phyloP scores from a whole-genome alignment of 371 early-diverging fungal species.

The Coelomomyces lativittatus region DNA sequence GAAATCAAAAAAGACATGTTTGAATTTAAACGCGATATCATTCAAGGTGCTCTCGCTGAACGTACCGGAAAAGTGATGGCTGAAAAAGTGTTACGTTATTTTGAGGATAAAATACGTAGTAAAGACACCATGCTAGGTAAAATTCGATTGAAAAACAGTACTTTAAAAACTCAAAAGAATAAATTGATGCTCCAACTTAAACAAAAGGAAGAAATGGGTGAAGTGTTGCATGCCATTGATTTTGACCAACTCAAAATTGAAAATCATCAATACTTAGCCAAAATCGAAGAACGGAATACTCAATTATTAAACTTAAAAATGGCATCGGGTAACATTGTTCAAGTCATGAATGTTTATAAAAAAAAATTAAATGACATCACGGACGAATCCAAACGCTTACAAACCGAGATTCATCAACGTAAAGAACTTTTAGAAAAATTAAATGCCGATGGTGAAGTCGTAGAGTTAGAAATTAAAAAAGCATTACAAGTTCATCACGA shows the following conservation, averaged over 20 bases:
- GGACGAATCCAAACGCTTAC: conserved; percentile 11
- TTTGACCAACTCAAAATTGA: conserved; percentile 44
- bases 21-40: conserved; percentile 26
- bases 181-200: conserved; percentile 30
- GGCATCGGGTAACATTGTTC: conserved; percentile 3
- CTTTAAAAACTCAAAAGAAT: conserved; percentile 29
- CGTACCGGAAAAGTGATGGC: conserved; percentile 31
- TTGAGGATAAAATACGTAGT: conserved; percentile 23
- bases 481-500: conserved; percentile 7
- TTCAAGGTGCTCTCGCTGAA: not conserved
- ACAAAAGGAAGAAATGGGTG: conserved; percentile 46
- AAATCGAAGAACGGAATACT: conserved; percentile 34
- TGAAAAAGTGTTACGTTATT: conserved; percentile 23
- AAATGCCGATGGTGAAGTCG: conserved; percentile 8
- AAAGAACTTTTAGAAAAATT: conserved; percentile 14
- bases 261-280: conserved; percentile 32
- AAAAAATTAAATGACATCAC: conserved; percentile 12
- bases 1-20: conserved; percentile 26
- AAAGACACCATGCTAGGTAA: conserved; percentile 36
- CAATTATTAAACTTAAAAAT: conserved; percentile 21
- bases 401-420: conserved; percentile 13
- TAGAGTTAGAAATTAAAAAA: conserved; percentile 10
- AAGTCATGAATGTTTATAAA: conserved; percentile 6
- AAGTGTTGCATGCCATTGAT: conserved; percentile 41
- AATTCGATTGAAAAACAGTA: conserved; percentile 29